Base-by-base conservation (phyloP, 352 stramenopile genomes). In the Phytophthora meadii region DNA sequence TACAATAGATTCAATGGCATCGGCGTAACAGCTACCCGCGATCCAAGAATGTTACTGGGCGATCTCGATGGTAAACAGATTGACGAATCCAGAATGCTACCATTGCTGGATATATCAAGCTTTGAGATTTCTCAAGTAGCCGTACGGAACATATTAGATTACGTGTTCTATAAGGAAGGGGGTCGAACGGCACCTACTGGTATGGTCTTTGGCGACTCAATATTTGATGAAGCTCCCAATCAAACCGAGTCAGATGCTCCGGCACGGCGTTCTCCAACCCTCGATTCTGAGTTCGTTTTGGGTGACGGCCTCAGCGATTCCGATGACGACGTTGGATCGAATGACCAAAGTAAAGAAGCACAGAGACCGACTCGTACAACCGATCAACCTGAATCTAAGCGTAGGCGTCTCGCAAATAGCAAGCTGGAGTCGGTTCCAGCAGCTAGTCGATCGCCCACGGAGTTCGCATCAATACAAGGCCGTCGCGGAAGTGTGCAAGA, bases 1-100 rank as follows among this genome's bases (percentile, higher is more conserved):
- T 59, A 65, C 42, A 54, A 65, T 6, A 39, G 42, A 15, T 65
- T 65, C 32, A 65, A 58, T 19, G 57, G 57, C 1, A 17, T 52
- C 1, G 40, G 44, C 19, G 11, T 25, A 15, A 3, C 39, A 12
- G 57, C 48, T 1, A 37, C 7, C 7, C 39, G 47, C 6, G 40
- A 54, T 17, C 49, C 45, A n/a, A 37, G 1, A 14, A 19, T 11
- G 5, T 6, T 41, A 24, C 15, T 49, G 5, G 15, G 22, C 3
- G 24, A 54, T 5, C 24, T 41, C 4, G 36, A 34, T 2, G 47
- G 14, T 14, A 54, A 40, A 5, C 4, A 4, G 14, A 17, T 54
- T 2, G 47, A 54, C 8, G 30, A 54, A 15, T n/a, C 17, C 4
- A 14, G 12, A 27, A 17, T 28, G 7, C 28, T 63, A 5, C 45